Base-by-base conservation (phyloP, 2,329 filamentous ascomycete genomes). In the Venturia asperata region DNA sequence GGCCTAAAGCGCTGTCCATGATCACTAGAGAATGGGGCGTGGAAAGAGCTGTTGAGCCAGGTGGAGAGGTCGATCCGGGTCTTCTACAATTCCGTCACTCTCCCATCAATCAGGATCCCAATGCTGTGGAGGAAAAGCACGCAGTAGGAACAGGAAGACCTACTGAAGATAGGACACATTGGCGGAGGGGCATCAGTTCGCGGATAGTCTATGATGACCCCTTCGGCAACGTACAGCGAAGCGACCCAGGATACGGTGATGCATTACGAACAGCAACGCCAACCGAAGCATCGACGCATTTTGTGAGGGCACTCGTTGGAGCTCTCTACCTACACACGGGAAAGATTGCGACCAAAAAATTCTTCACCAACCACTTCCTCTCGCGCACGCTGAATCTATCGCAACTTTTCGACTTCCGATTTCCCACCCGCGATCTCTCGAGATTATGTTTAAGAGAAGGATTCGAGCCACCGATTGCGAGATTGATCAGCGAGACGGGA, bases 11-110 rank as follows among this genome's bases (percentile, higher is more conserved):
- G 0, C 82, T 97, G 60, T 80, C 87, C 63, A 81, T 86, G 24
- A 83, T 97, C 69, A 86, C 90, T 19, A 81, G 83, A 68, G 89
- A 94, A 78, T 99, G 94, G 94, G 94, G 94, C 77, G 86, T 97
- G 19, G 93, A 97, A 75, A 79, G 82, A 55, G 93, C 91, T n/a
- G 90, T 89, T 13, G 88, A 86, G 24, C 94, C 94, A 0, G 94
- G 93, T 62, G 85, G 85, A 66, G 93, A 97, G 78, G 92, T 97
- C 65, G 94, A 99, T 74, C 88, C 92, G 0, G 94, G 93, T 6
- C 81, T 96, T 64, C 81, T 99, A 67, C 94, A 97, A 74, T 96
- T 92, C 81, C 77, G 77, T 77, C 73, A 82, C 65, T 67, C 82
- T 30, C 71, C 74, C 11, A 76, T 82, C 5, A 80, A 37, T 11